phyloP scores from a whole-genome alignment of 2,329 filamentous ascomycete genomes.

The Pseudofabraea citricarpa region DNA sequence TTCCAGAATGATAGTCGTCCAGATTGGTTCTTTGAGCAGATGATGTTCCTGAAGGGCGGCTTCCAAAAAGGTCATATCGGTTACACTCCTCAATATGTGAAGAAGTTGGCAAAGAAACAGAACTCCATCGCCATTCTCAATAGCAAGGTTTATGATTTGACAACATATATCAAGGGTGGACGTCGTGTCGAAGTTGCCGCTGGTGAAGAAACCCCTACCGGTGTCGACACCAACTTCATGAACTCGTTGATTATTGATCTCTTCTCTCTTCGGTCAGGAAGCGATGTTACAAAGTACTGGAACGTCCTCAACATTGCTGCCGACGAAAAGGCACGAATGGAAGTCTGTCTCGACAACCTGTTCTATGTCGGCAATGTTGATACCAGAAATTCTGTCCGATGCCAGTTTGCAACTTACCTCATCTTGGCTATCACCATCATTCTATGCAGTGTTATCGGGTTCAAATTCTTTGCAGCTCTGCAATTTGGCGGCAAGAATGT shows the following conservation, averaged over 20 bases:
- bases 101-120: constrained; percentile 57
- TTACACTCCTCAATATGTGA: constrained; percentile 74
- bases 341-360: constrained; percentile 82
- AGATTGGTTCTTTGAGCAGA: constrained; percentile 91
- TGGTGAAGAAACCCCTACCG: constrained; percentile 42
- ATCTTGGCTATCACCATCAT: constrained; percentile 79
- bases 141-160: constrained; percentile 81
- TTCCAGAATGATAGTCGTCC: constrained; percentile 76
- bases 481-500: constrained; percentile 90
- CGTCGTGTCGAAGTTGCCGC: constrained; percentile 55
- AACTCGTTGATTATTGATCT: constrained; percentile 65
- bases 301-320: constrained; percentile 58
- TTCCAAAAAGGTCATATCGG: constrained; percentile 87
- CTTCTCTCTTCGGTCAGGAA: constrained; percentile 71
- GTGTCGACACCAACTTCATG: constrained; percentile 73
- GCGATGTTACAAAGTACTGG: constrained; percentile 83
- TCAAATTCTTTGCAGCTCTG: constrained; percentile 95
- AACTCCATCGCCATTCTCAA: constrained; percentile 75
- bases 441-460: constrained; percentile 75
- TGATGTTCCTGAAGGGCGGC: constrained; percentile 68
- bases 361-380: constrained; percentile 93
- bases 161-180: constrained; percentile 74
- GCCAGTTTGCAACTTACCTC: constrained; percentile 85
- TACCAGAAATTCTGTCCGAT: constrained; percentile 79
- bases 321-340: constrained; percentile 61